phyloP scores from a whole-genome alignment of 176 grass and related monocot genomes.

The Aechmea fasciata region DNA sequence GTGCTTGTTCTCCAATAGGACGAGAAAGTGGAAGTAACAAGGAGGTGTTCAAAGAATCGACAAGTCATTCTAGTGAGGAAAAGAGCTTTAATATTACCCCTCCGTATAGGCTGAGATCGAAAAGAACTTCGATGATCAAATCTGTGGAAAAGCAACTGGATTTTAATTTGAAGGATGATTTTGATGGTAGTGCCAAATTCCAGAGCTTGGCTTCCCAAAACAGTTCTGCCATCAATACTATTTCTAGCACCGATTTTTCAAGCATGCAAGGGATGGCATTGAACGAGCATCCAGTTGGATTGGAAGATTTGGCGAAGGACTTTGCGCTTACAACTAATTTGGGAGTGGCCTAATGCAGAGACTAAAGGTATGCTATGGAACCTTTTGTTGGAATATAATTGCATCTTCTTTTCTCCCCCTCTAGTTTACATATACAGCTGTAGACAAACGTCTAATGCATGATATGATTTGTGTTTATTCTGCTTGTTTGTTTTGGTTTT shows the following conservation, averaged over 20 bases:
- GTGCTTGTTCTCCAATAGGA: conserved; percentile 37
- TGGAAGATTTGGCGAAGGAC: conserved; percentile 28
- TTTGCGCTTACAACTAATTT: conserved; percentile 18
- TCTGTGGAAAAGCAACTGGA: conserved; percentile 75
- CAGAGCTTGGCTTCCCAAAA: conserved; percentile 23
- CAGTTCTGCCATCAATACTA: conserved; percentile 23
- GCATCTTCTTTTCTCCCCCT: background rate
- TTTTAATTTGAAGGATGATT: conserved; percentile 48
- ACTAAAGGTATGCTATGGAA: conserved; percentile 30
- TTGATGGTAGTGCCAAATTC: conserved; percentile 30
- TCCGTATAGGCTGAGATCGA: conserved; percentile 60
- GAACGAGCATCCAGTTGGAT: conserved; percentile 18
- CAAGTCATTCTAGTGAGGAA: conserved; percentile 36
- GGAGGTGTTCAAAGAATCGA: conserved; percentile 28
- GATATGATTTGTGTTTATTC: no score
- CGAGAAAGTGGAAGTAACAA: conserved; percentile 19
- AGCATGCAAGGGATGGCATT: conserved; percentile 22
- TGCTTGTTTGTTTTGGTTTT: no score
- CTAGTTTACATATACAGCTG: background rate
- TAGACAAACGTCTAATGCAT: no score
- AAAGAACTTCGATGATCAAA: conserved; percentile 59
- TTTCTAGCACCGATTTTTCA: conserved; percentile 19
- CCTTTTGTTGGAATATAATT: background rate
- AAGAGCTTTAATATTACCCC: conserved; percentile 68
- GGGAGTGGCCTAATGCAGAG: conserved; percentile 25